phyloP scores from a whole-genome alignment of 495 filamentous ascomycete genomes.

The Hyphodiscus hymeniophilus region DNA sequence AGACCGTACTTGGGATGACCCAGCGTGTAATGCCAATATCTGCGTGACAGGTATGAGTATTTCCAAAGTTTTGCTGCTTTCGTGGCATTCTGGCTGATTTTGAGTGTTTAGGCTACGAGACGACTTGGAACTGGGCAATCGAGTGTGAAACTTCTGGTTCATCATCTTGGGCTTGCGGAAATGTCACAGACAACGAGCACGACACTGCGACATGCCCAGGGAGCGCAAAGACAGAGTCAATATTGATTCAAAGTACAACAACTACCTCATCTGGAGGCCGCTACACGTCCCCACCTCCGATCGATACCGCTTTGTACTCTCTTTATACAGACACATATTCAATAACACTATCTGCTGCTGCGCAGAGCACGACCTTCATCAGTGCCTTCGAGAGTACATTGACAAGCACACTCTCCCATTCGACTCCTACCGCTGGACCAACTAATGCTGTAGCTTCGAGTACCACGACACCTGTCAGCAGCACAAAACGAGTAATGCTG shows the following conservation, averaged over 20 bases:
- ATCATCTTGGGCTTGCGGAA: slow-evolving; percentile 1
- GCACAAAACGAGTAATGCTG: background rate
- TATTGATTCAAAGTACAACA: background rate
- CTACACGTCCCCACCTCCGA: slow-evolving; percentile 12
- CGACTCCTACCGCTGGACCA: background rate
- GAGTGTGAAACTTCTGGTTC: background rate
- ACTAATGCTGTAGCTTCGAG: background rate
- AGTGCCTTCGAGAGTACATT: slow-evolving; percentile 11
- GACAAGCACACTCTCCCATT: slow-evolving; percentile 1
- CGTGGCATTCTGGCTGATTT: no score
- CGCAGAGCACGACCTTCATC: slow-evolving; percentile 5
- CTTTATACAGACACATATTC: slow-evolving; percentile 5
- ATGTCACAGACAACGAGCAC: background rate
- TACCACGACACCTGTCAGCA: background rate
- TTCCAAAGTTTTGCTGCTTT: background rate
- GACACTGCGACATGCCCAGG: slow-evolving; percentile 2
- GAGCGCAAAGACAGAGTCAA: background rate
- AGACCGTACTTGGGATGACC: slow-evolving; percentile 15
- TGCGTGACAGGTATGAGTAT: slow-evolving; percentile 10
- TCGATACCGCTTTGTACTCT: slow-evolving; percentile 6
- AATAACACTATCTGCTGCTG: background rate
- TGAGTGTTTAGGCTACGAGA: slow-evolving; percentile 7
- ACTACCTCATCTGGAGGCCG: slow-evolving; percentile 4
- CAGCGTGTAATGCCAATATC: slow-evolving; percentile 7
- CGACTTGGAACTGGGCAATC: slow-evolving; percentile 13